A percentile compares a stretch with the other conserved stretches of the same genome.
Conservation (phyloP, 2,329 filamentous ascomycete species). For the Phyllosticta capitalensis region DNA sequence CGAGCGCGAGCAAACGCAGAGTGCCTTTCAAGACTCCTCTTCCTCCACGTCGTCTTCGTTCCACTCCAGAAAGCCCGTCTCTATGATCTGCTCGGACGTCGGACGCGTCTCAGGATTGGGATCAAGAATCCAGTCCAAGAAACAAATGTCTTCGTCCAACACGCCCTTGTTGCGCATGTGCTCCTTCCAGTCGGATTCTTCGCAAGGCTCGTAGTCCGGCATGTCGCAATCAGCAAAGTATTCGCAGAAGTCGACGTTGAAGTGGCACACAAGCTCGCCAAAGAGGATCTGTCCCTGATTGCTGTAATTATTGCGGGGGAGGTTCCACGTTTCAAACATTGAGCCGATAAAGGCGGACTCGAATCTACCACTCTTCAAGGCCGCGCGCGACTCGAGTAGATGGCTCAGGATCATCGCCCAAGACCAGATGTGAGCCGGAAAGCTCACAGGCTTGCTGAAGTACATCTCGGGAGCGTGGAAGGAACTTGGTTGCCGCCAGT, state of each 20-base stretch:
- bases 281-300: neutral
- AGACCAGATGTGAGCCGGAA: neutral
- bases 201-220: neutral
- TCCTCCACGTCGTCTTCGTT: neutral
- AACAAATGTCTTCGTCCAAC: neutral
- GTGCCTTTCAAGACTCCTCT: no score
- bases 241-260: neutral
- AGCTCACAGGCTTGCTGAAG: neutral
- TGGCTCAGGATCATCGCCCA: neutral
- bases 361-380: neutral
- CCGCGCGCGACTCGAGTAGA: neutral
- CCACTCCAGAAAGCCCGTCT: neutral
- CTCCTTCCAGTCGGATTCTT: neutral
- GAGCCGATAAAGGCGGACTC: no score
- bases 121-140: neutral
- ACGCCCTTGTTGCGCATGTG: neutral
- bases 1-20: no score
- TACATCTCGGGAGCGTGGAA: neutral
- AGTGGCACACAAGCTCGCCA: neutral
- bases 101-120: neutral
- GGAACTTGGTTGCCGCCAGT: no score
- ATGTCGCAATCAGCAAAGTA: neutral
- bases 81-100: neutral
- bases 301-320: no score
- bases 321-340: no score